phyloP scores from a whole-genome alignment of 1,139 yeast species.

The Magnusiomyces clavatus region DNA sequence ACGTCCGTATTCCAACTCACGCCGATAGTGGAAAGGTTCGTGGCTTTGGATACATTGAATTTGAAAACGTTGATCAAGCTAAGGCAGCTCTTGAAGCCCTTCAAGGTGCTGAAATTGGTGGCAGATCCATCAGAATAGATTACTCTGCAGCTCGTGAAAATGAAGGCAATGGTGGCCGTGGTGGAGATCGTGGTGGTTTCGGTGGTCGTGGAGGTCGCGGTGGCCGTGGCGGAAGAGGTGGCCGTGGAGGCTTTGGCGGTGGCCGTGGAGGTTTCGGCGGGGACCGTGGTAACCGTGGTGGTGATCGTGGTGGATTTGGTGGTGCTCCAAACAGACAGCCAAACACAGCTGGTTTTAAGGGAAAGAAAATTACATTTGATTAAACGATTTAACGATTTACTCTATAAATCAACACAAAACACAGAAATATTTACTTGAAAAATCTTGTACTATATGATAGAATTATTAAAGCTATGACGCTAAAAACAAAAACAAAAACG shows the following conservation, averaged over 20 bases:
- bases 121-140: constrained; percentile 93
- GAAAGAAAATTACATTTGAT: constrained; percentile 34
- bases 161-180: constrained; percentile 35
- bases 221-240: constrained; percentile 30
- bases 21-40: constrained; percentile 98
- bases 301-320: constrained; percentile 3
- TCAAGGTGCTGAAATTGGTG: constrained; percentile 83
- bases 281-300: constrained; percentile 1
- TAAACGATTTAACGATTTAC: not conserved
- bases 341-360: constrained; percentile 29
- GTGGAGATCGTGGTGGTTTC: constrained; percentile 37
- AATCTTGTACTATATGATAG: not conserved
- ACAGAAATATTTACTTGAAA: not conserved
- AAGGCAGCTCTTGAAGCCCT: constrained; percentile 79
- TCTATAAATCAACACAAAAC: not conserved
- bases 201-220: constrained; percentile 39
- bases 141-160: constrained; percentile 82
- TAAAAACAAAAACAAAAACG: not conserved
- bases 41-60: constrained; percentile 98
- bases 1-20: constrained; percentile 94
- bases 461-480: not conserved
- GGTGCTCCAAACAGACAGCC: constrained; percentile 21
- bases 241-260: constrained; percentile 24
- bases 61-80: constrained; percentile 79
- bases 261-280: constrained; percentile 24